Base-by-base conservation (phyloP, 176 grass and related monocot genomes). In the Avena sativa region DNA sequence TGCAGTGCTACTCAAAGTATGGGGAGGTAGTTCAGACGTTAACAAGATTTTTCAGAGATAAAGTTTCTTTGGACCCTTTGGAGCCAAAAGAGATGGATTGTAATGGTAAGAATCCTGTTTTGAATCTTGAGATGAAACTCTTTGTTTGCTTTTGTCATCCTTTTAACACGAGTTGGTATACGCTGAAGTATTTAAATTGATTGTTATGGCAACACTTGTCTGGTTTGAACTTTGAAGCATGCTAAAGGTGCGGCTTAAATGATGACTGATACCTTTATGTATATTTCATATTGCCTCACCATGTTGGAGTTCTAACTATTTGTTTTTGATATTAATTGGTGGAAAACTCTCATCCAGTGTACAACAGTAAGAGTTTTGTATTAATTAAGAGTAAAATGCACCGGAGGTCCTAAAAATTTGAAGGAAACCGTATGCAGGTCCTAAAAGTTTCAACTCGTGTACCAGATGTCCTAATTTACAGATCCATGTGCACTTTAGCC, bases 1-100 rank as follows among this genome's bases (percentile, higher is more conserved):
- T 93, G 84, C 88, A 98, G 93, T 90, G 87, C 83, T 94, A 98
- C 77, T 72, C 90, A 51, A 98, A 94, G 21, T 98, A 96, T 90
- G 96, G 96, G 80, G 90, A 98, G 84, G 89, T 96, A 79, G 82
- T 94, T 53, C 93, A 91, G 83, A 92, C 90, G 28, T 74, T 96
- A 83, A 96, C 97, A 61, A 86, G 30, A 80, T 98, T 98, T 92
- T 98, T 98, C 85, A 88, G 90, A 82, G 92, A 94, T 69, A 95
- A 91, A 90, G 88, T 77, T 82, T 78, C 75, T 91, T 79, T 76
- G 73, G 85, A 73, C 61, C 61, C 79, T 83, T 85, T 84, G 58
- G 87, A 89, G 59, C 88, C 83, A 85, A 94, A 94, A 66, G 83
- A 52, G 85, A 83, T 48, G 43, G 81, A 92, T 48, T 82, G 51